Base-by-base conservation (phyloP, 1,139 yeast genomes). In the Eremothecium cymbalariae region DNA sequence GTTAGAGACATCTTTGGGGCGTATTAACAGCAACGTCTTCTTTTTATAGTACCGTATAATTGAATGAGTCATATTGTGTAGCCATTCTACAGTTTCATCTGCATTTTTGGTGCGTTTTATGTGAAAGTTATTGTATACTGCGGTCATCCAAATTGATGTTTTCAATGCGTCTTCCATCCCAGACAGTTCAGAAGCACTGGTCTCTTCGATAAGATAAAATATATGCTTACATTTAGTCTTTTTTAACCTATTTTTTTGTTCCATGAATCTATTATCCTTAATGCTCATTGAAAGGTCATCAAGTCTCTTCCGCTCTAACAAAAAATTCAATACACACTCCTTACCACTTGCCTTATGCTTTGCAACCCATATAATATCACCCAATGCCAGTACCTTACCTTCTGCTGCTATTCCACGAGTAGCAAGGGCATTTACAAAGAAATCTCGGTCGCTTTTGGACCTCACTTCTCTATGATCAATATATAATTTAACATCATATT, bases 351-450 rank as follows among this genome's bases (percentile, higher is more conserved):
- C 48, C 34, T 62, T 69, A 50, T 86, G 71, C 40, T 69, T 68
- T 0, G 96, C 98, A 3, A 86, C 68, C 98, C 98, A 93, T 7
- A 82, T 48, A 1, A 80, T 77, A 63, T 93, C 99, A 1, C 98
- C 97, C 2, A 88, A 74, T 0, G 94, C 64, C 25, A 93, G 63
- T 1, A 81, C 65, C 32, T 73, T 59, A 0, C 71, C 72, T 15
- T 73, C 79, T 34, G 74, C 66, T 4, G 62, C 57, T 1, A 82
- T 63, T 0, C 76, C 77, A 17, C 67, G 56, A 9, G 63, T 51
- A 1, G 50, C 52, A n/a, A 90, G 62, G 26, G 78, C 72, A 3
- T 64, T 67, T 5, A 65, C 60, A 50, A 84, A 83, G 51, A 69
- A 80, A 40, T 74, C 79, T 11, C 90, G 62, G 27, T 84, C 86